Percentiles rank a stretch among this genome's conserved stretches.
Conservation (phyloP, 1,139 yeast genomes). For the Citeromyces hawaiiensis region DNA sequence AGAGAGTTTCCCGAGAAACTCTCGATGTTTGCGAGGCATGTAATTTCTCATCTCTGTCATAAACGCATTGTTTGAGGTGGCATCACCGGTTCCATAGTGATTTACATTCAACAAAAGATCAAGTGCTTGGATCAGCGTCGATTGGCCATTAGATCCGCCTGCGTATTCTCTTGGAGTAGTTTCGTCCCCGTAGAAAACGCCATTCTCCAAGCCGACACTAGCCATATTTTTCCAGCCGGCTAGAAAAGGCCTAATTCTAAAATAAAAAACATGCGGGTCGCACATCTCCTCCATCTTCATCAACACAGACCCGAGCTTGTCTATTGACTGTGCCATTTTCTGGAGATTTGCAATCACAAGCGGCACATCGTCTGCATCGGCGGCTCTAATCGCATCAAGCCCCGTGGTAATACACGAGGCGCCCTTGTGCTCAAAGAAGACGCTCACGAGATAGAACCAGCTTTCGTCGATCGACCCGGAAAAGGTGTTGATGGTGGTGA, state of each 20-base stretch:
- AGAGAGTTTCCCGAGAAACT: slow-evolving; percentile 50
- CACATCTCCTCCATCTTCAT: slow-evolving; percentile 89
- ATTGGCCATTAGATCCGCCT: slow-evolving; percentile 93
- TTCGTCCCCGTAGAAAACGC: slow-evolving; percentile 68
- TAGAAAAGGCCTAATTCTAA: slow-evolving; percentile 72
- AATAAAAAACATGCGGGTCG: slow-evolving; percentile 86
- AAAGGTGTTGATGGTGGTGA: slow-evolving; percentile 72
- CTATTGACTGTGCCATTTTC: slow-evolving; percentile 62
- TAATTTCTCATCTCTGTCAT: slow-evolving; percentile 75
- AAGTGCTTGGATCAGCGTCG: slow-evolving; percentile 76
- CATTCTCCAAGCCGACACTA: slow-evolving; percentile 71
- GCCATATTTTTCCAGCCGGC: slow-evolving; percentile 96
- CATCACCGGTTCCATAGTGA: slow-evolving; percentile 61
- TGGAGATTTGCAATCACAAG: slow-evolving; percentile 36
- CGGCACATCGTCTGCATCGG: slow-evolving; percentile 26
- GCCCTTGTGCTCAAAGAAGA: slow-evolving; percentile 74
- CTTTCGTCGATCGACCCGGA: slow-evolving; percentile 88
- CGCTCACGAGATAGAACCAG: slow-evolving; percentile 88
- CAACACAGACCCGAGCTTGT: slow-evolving; percentile 58
- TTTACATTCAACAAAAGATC: slow-evolving; percentile 67
- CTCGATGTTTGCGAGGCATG: slow-evolving; percentile 81
- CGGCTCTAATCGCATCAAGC: slow-evolving; percentile 44
- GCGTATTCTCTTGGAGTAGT: slow-evolving; percentile 43
- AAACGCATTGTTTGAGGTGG: slow-evolving; percentile 30
- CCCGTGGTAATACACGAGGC: slow-evolving; percentile 53